Base-by-base conservation (phyloP, 2,329 filamentous ascomycete genomes). In the Gaeumannomyces tritici region DNA sequence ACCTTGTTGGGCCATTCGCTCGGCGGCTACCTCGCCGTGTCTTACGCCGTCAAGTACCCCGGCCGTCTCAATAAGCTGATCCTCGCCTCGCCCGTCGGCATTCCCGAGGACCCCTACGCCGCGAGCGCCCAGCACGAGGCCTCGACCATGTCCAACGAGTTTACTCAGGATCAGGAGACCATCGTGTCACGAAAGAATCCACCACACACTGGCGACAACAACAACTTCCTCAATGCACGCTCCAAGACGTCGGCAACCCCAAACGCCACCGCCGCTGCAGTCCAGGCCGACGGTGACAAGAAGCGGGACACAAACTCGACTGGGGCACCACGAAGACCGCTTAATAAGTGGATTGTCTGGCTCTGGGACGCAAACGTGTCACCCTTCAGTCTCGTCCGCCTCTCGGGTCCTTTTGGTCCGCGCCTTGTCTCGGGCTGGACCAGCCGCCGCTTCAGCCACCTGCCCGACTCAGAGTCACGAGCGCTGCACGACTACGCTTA, bases 311-410 rank as follows among this genome's bases (percentile, higher is more conserved):
- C 42, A 65, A 73, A 63, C 63, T 66, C 27, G 95, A 89, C 71
- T 80, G 88, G 63, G 91, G 89, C 0, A 89, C 90, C 15, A 90
- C 64, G 78, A 67, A 76, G 84, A 18, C 88, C 87, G 2, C 74
- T 95, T 3, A 91, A 93, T 0, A 87, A 88, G 73, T 97, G 93
- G 93, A 79, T 98, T 26, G 87, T 88, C 62, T 97, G 93, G 77
- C 84, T 99, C 5, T 99, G 95, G 95, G 95, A 99, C 67, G 90
- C 92, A 68, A 99, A 99, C 72, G 86, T 98, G 66, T 97, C 93
- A 0, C 95, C 95, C 8, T 99, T 99, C 74, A 93, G 88, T 67
- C 79, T 99, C 59, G 86, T 99, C 18, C 89, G 95, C 64, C 88
- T 92, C 80, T 83, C 91, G 1, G 95, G 95, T 0, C 95, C 95